A percentile compares a stretch with the other conserved stretches of the same genome.
Conservation (phyloP, 805 yeast genomes). For the Naumovozyma dairenensis region DNA sequence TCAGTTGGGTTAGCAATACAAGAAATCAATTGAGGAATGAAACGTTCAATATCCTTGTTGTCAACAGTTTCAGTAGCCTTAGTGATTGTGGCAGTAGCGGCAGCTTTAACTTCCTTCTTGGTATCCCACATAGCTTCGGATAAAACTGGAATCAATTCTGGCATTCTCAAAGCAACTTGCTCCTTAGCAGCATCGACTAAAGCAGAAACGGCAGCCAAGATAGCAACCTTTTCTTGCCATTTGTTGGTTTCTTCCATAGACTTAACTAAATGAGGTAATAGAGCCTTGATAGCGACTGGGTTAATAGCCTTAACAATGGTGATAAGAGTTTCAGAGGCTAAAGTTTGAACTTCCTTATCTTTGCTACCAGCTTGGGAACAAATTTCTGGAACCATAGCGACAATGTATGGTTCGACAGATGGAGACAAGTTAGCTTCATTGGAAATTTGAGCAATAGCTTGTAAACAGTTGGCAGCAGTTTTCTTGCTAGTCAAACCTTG, state of each 20-base stretch:
- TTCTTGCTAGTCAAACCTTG: constrained; percentile 76
- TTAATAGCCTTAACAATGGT: constrained; percentile 76
- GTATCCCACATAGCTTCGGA: constrained; percentile 99
- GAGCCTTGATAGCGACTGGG: constrained; percentile 85
- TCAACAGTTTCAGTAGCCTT: constrained; percentile 95
- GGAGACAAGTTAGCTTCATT: constrained; percentile 69
- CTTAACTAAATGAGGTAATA: constrained; percentile 70
- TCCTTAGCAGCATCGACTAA: constrained; percentile 90
- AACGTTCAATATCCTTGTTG: constrained; percentile 99
- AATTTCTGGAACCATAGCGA: constrained; percentile 61
- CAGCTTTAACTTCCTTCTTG: constrained; percentile 93
- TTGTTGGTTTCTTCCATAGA: constrained; percentile 67
- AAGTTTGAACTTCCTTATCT: constrained; percentile 60
- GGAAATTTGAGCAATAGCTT: constrained; percentile 79
- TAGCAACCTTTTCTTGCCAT: constrained; percentile 97
- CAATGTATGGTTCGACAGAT: constrained; percentile 92
- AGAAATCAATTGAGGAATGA: constrained; percentile 93
- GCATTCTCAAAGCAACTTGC: constrained; percentile 98
- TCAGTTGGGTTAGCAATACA: constrained; percentile 95
- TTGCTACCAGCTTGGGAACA: constrained; percentile 85
- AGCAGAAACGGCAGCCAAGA: constrained; percentile 73
- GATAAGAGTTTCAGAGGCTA: constrained; percentile 66
- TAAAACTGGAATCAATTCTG: constrained; percentile 95
- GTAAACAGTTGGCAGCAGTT: constrained; percentile 70
- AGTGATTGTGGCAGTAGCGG: constrained; percentile 92